These are phyloP conservation scores for Plasmodium yoelii DNA, from an alignment of 169 alveolate species.

Conservation along the genomic window DNA sequence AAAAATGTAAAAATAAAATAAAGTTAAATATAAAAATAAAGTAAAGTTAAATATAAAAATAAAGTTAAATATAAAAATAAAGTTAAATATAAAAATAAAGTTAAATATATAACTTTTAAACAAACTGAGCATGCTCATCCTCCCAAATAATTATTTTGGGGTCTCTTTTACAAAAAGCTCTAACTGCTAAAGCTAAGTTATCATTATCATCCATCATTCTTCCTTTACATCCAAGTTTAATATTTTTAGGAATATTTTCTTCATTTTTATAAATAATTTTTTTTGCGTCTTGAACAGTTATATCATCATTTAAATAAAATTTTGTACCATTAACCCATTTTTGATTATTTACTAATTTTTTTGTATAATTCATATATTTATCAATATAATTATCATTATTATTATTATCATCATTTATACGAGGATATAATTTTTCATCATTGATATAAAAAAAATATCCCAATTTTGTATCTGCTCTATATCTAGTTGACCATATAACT, in stretches of 20 bases:
- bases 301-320: slow-evolving; percentile 83
- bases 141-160: slow-evolving; percentile 88
- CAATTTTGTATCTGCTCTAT: slow-evolving; percentile 88
- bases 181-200: slow-evolving; percentile 89
- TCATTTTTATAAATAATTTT: slow-evolving; percentile 77
- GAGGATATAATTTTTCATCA: slow-evolving; percentile 66
- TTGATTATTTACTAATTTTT: slow-evolving; percentile 43
- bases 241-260: slow-evolving; percentile 76
- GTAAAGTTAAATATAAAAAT: too few relatives aligned
- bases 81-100: too few relatives aligned
- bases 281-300: slow-evolving; percentile 86
- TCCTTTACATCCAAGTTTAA: slow-evolving; percentile 88
- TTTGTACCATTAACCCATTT: slow-evolving; percentile 88
- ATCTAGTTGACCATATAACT: slow-evolving; percentile 86
- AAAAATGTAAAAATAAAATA: too few relatives aligned
- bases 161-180: slow-evolving; percentile 90
- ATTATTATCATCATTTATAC: background rate
- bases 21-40: too few relatives aligned
- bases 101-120: too few relatives aligned
- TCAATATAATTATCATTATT: background rate
- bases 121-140: slow-evolving; percentile 59
- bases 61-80: too few relatives aligned
- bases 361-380: slow-evolving; percentile 31
- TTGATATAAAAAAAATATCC: slow-evolving; percentile 85
- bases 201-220: slow-evolving; percentile 87